Percentiles rank a stretch among this genome's conserved stretches.
phyloP scores from a whole-genome alignment of 768 basidiomycete species.

The Pholiota conissans region DNA sequence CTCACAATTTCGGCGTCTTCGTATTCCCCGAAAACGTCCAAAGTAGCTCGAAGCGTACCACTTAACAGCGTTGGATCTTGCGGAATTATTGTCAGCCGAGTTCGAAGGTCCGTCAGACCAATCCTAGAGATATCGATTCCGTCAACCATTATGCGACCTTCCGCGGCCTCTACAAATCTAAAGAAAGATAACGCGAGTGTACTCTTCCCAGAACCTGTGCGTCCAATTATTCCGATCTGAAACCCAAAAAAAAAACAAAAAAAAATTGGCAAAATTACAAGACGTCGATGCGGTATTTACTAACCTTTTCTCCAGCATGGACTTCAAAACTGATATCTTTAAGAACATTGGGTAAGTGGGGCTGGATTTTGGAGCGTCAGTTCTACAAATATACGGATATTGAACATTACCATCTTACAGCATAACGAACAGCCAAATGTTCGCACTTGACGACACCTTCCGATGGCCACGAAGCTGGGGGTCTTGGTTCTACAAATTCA shows the following conservation, averaged over 20 bases:
- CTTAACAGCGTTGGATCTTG: conserved; percentile 85
- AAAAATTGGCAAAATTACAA: too few relatives aligned
- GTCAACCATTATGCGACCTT: conserved; percentile 70
- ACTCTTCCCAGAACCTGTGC: conserved; percentile 80
- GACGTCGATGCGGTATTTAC: background rate
- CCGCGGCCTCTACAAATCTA: conserved; percentile 75
- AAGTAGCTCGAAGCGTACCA: conserved; percentile 69
- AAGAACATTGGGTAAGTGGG: conserved; percentile 83
- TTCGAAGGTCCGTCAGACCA: conserved; percentile 75
- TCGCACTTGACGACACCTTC: conserved; percentile 68
- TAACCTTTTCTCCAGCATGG: conserved; percentile 70
- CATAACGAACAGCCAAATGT: conserved; percentile 74
- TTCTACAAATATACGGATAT: background rate
- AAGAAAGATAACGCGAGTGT: conserved; percentile 85
- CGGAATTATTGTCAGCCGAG: conserved; percentile 75
- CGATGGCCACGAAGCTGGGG: conserved; percentile 76
- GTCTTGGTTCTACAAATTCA: conserved; percentile 84
- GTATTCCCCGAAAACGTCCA: conserved; percentile 84
- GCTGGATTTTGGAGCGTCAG: conserved; percentile 39
- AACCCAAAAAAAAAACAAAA: background rate
- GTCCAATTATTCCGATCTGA: conserved; percentile 65
- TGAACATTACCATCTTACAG: conserved; percentile 42
- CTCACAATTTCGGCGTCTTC: conserved; percentile 73
- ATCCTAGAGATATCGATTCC: conserved; percentile 72
- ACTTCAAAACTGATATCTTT: conserved; percentile 77